Evolutionary conservation across 2,329 filamentous ascomycete species (phyloP).

Genomic region (Colletotrichum sp.): DNA sequence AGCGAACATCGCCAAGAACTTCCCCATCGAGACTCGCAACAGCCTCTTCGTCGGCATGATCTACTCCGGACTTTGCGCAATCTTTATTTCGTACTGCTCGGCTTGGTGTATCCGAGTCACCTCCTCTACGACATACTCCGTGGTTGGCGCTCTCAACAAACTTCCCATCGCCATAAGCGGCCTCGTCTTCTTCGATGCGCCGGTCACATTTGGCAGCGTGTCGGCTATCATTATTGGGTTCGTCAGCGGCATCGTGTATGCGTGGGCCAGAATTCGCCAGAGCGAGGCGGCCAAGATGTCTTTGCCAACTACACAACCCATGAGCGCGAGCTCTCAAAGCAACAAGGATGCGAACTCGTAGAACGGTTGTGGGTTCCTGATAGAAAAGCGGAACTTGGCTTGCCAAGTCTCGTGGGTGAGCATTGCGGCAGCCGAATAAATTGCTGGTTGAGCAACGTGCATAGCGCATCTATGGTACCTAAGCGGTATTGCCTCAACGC

Average conservation of each 20-base stretch:
- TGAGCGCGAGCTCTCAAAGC: constrained; percentile 92
- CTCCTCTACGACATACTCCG: constrained; percentile 96
- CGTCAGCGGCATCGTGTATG: constrained; percentile 88
- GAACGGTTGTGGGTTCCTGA: not conserved
- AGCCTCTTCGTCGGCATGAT: constrained; percentile 86
- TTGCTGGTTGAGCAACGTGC: not conserved
- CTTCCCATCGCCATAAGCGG: constrained; percentile 93
- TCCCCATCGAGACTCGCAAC: constrained; percentile 82
- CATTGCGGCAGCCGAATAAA: not conserved
- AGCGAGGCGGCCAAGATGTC: constrained; percentile 68
- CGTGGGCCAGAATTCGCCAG: constrained; percentile 85
- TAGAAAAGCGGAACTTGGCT: not conserved
- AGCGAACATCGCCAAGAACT: constrained; percentile 84
- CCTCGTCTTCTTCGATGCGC: constrained; percentile 92
- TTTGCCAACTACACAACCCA: constrained; percentile 72
- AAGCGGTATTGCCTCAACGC: not conserved
- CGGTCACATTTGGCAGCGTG: constrained; percentile 89
- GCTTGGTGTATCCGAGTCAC: constrained; percentile 99
- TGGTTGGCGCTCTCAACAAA: constrained; percentile 98
- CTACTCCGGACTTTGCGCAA: constrained; percentile 88
- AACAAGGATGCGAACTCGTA: constrained; percentile 79
- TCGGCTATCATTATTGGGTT: constrained; percentile 92
- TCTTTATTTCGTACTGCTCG: constrained; percentile 99
- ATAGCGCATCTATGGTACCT: not conserved
- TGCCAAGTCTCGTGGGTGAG: not conserved